A percentile compares a stretch with the other conserved stretches of the same genome.
These are phyloP conservation scores for Camelina neglecta DNA, from an alignment of 345 rosid genomes.

Conservation along the genomic window DNA sequence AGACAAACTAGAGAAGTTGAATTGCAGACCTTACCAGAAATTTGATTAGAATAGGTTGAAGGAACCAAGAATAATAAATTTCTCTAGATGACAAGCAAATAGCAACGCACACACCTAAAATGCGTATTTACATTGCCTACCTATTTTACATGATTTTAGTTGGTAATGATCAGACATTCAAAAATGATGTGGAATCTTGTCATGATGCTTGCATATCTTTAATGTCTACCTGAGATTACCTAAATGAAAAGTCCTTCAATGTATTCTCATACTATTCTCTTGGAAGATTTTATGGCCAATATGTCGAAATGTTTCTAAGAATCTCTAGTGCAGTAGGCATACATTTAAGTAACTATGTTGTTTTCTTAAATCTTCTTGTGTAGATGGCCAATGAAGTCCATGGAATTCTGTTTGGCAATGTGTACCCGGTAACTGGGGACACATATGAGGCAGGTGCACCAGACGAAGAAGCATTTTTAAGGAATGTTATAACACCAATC, in stretches of 20 bases:
- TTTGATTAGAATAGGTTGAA: background rate
- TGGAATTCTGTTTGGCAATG: slow-evolving; percentile 61
- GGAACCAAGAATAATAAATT: background rate
- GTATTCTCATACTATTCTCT: no score
- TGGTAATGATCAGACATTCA: slow-evolving; percentile 13
- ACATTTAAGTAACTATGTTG: slow-evolving; percentile 34
- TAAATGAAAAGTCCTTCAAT: slow-evolving; percentile 12
- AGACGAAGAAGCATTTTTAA: slow-evolving; percentile 84
- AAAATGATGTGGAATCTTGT: slow-evolving; percentile 6
- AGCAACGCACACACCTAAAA: background rate
- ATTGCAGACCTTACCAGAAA: background rate
- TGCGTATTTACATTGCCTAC: slow-evolving; percentile 2
- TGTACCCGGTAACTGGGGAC: slow-evolving; percentile 62
- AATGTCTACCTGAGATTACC: background rate
- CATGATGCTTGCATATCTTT: slow-evolving; percentile 23
- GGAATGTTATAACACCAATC: slow-evolving; percentile 76
- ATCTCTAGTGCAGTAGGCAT: background rate
- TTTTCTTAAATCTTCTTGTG: slow-evolving; percentile 39
- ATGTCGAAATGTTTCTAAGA: slow-evolving; percentile 7
- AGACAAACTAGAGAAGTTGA: background rate
- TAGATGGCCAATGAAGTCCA: slow-evolving; percentile 84
- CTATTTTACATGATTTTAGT: background rate
- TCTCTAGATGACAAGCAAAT: background rate
- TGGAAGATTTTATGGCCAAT: slow-evolving; percentile 15
- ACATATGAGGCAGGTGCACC: slow-evolving; percentile 51